Conservation (phyloP, 306 rosid species). For the Rosa chinensis region DNA sequence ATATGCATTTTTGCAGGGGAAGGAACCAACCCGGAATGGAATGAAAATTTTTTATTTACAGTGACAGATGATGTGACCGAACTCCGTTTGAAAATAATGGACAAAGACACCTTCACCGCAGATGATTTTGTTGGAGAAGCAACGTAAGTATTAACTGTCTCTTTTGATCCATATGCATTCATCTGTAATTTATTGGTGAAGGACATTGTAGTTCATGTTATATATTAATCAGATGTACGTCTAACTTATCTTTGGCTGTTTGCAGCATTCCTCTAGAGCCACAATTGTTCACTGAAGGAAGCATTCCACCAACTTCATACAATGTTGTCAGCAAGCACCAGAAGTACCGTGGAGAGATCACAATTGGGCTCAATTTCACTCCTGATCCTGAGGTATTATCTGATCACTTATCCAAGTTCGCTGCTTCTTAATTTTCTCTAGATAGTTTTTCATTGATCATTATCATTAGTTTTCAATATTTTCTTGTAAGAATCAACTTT, state of each 20-base stretch:
- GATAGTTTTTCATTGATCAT: background rate
- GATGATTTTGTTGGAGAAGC: constrained; percentile 65
- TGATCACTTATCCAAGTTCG: background rate
- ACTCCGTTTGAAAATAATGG: constrained; percentile 61
- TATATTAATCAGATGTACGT: too few species aligned
- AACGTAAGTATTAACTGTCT: constrained; percentile 24
- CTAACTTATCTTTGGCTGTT: background rate
- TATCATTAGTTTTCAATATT: background rate
- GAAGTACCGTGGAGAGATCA: constrained; percentile 50
- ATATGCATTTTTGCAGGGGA: constrained; percentile 37
- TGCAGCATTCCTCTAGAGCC: constrained; percentile 55
- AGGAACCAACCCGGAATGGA: constrained; percentile 72
- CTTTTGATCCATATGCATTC: background rate
- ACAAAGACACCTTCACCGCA: constrained; percentile 34
- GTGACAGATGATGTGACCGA: constrained; percentile 56
- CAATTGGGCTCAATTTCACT: constrained; percentile 46
- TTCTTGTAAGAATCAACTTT: too few species aligned
- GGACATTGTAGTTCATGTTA: too few species aligned
- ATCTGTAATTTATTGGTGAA: background rate
- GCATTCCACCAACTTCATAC: constrained; percentile 46
- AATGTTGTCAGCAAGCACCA: constrained; percentile 53
- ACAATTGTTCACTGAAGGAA: constrained; percentile 34
- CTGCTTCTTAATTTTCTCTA: too few species aligned
- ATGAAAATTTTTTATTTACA: constrained; percentile 62
- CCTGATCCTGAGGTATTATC: constrained; percentile 2